phyloP scores from a whole-genome alignment of 352 stramenopile species.

The Stephanocyclus meneghinianus region DNA sequence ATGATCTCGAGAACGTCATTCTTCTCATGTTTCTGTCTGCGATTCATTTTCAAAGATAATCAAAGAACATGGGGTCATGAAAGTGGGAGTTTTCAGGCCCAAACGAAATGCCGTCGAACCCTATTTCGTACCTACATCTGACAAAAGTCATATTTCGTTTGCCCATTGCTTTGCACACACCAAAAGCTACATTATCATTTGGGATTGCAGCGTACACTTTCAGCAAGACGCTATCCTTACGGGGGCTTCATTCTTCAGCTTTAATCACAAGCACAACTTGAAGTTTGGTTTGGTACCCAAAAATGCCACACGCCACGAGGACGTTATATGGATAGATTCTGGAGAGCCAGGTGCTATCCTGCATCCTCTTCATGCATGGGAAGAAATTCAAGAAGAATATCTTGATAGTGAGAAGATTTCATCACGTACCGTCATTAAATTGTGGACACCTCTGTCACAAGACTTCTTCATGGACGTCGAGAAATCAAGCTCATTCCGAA shows the following conservation, averaged over 20 bases:
- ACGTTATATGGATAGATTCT: conserved; percentile 54
- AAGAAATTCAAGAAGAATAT: conserved; percentile 38
- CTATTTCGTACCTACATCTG: conserved; percentile 38
- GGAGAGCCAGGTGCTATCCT: conserved; percentile 41
- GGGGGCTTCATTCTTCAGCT: conserved; percentile 44
- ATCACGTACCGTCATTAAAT: conserved; percentile 29
- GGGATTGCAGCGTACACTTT: conserved; percentile 54
- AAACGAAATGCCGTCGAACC: conserved; percentile 19
- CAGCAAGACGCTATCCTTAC: conserved; percentile 30
- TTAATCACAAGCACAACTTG: conserved; percentile 28
- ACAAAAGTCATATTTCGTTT: conserved; percentile 44
- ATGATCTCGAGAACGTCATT: not conserved
- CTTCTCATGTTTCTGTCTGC: not conserved
- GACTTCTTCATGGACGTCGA: conserved; percentile 46
- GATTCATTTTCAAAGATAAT: conserved; percentile 15
- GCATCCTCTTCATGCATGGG: conserved; percentile 48
- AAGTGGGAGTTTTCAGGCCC: conserved; percentile 31
- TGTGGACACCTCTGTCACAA: conserved; percentile 46
- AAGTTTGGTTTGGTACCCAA: conserved; percentile 55
- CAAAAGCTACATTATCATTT: conserved; percentile 50
- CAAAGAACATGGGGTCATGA: conserved; percentile 40
- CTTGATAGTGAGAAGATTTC: conserved; percentile 18
- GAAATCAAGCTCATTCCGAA: conserved; percentile 48
- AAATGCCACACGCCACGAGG: conserved; percentile 25
- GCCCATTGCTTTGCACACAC: conserved; percentile 42